Evolutionary conservation across 352 stramenopile genomes (phyloP).

Genomic region (Globisporangium alternatum): DNA sequence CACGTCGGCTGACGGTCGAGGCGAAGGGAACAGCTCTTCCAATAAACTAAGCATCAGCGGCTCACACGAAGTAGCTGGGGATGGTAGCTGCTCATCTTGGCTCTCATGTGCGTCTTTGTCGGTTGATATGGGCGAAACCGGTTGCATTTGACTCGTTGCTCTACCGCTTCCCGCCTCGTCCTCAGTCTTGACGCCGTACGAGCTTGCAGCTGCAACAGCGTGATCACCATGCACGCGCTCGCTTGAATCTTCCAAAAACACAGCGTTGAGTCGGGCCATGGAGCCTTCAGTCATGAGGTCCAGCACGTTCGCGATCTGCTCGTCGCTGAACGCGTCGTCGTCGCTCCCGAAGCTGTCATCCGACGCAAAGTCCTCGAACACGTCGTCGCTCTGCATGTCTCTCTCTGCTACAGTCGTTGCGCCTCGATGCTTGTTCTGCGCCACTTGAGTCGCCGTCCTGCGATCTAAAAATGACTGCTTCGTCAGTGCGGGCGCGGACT

Average conservation of each 20-base stretch:
- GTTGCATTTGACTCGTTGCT: neutral
- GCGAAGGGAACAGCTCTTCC: conserved; percentile 8
- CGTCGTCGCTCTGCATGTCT: conserved; percentile 27
- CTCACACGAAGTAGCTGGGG: neutral
- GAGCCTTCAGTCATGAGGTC: conserved; percentile 34
- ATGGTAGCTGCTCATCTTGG: neutral
- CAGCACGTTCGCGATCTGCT: conserved; percentile 38
- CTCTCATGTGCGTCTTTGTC: too few relatives aligned
- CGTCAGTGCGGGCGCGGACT: neutral
- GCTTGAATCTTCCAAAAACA: neutral
- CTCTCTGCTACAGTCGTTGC: neutral
- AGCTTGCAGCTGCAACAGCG: neutral
- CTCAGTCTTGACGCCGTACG: neutral
- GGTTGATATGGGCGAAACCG: neutral
- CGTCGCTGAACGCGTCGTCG: conserved; percentile 31
- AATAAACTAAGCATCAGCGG: neutral
- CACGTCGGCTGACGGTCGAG: neutral
- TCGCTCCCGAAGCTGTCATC: conserved; percentile 19
- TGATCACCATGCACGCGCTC: neutral
- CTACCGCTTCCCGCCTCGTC: neutral
- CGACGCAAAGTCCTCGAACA: conserved; percentile 51
- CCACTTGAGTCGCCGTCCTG: neutral
- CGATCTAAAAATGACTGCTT: neutral
- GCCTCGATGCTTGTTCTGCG: too few relatives aligned
- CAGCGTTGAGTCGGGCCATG: conserved; percentile 3